phyloP scores from a whole-genome alignment of 2,329 filamentous ascomycete species.

The Fusarium graminum region DNA sequence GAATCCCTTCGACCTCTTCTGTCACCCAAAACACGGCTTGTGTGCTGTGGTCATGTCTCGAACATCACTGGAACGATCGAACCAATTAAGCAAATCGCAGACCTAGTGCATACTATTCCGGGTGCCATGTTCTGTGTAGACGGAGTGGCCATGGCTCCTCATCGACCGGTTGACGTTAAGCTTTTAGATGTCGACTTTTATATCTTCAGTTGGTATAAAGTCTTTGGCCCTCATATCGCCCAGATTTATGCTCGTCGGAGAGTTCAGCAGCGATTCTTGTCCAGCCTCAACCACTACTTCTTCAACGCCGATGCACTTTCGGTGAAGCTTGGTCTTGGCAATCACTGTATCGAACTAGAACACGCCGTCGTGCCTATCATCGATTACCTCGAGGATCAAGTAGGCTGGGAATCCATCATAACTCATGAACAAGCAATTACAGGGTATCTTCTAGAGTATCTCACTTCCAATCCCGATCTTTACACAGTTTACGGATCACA shows the following conservation, averaged over 20 bases:
- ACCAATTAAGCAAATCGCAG: constrained; percentile 10
- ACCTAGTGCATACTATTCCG: constrained; percentile 10
- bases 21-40: constrained; percentile 3
- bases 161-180: constrained; percentile 77
- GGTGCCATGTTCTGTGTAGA: constrained; percentile 64
- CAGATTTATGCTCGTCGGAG: constrained; percentile 10
- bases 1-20: constrained; percentile 1
- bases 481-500: constrained; percentile 7
- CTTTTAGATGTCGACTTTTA: constrained; percentile 80
- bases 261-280: not conserved
- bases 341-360: constrained; percentile 9
- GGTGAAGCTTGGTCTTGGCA: not conserved
- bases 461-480: not conserved
- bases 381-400: constrained; percentile 1
- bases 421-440: constrained; percentile 6
- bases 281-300: constrained; percentile 12
- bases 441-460: constrained; percentile 4
- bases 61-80: constrained; percentile 16
- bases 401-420: constrained; percentile 10
- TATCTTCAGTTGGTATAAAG: constrained; percentile 83
- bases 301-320: not conserved
- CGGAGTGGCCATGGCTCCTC: constrained; percentile 81
- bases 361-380: constrained; percentile 7
- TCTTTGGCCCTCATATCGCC: constrained; percentile 76
- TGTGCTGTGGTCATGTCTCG: constrained; percentile 6